phyloP scores from a whole-genome alignment of 768 basidiomycete species.

The Roridomyces roridus region DNA sequence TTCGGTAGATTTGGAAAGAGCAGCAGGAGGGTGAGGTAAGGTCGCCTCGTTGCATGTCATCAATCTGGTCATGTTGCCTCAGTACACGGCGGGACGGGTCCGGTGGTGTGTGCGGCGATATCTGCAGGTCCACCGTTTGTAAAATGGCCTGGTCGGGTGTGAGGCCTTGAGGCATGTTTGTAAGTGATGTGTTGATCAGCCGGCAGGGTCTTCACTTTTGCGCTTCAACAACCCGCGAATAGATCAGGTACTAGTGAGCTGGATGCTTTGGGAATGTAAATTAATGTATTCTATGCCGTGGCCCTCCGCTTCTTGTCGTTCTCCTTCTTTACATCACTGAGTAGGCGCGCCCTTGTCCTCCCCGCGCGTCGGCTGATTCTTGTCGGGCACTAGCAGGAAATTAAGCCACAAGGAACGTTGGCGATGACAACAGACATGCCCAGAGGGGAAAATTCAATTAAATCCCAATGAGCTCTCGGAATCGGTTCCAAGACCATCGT shows the following conservation, averaged over 20 bases:
- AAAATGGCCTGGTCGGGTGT: not conserved
- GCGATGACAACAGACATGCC: slow-evolving; percentile 52
- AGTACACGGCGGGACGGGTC: no score
- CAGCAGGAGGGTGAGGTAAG: slow-evolving; percentile 16
- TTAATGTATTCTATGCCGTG: slow-evolving; percentile 39
- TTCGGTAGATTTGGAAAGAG: no score
- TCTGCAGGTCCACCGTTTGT: not conserved
- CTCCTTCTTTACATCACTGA: slow-evolving; percentile 43
- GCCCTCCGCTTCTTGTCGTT: slow-evolving; percentile 57
- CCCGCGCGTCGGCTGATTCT: slow-evolving; percentile 28
- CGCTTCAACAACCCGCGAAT: not conserved
- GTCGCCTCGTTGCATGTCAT: slow-evolving; percentile 15
- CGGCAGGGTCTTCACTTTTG: no score
- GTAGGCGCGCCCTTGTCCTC: slow-evolving; percentile 31
- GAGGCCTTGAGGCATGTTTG: slow-evolving; percentile 4
- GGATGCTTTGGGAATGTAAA: slow-evolving; percentile 13
- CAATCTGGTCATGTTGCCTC: slow-evolving; percentile 12
- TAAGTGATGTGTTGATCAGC: no score
- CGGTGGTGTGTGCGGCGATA: no score
- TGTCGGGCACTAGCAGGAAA: slow-evolving; percentile 32
- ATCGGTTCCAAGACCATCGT: slow-evolving; percentile 71
- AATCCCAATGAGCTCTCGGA: slow-evolving; percentile 73
- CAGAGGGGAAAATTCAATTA: slow-evolving; percentile 58
- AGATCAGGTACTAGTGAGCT: slow-evolving; percentile 19
- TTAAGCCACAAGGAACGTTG: slow-evolving; percentile 29